phyloP scores from a whole-genome alignment of 371 early-diverging fungal genomes.

The Mucor plumbeus region DNA sequence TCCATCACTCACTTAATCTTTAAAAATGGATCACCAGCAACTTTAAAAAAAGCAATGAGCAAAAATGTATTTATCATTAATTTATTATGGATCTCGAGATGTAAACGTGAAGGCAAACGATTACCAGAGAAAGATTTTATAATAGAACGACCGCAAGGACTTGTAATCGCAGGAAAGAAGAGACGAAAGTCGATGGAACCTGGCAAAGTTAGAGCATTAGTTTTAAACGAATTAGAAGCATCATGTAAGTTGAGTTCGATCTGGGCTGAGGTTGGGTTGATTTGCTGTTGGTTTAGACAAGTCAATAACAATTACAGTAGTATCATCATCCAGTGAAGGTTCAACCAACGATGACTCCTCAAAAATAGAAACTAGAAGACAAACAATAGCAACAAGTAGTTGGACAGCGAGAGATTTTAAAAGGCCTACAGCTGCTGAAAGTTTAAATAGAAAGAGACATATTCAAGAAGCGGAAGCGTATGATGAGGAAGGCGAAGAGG shows the following conservation, averaged over 20 bases:
- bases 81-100: slow-evolving; percentile 47
- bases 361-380: slow-evolving; percentile 13
- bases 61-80: slow-evolving; percentile 43
- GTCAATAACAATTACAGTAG: not conserved
- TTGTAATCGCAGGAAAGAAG: slow-evolving; percentile 34
- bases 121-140: slow-evolving; percentile 43
- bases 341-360: slow-evolving; percentile 7
- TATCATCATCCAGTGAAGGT: slow-evolving; percentile 14
- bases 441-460: slow-evolving; percentile 3
- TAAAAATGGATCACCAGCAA: slow-evolving; percentile 53
- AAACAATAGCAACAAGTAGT: slow-evolving; percentile 17
- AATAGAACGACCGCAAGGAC: slow-evolving; percentile 39
- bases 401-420: slow-evolving; percentile 16
- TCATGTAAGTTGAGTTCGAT: slow-evolving; percentile 16
- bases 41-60: slow-evolving; percentile 42
- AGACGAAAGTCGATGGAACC: slow-evolving; percentile 57
- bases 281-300: not conserved
- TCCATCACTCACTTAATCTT: slow-evolving; percentile 51
- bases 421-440: not conserved
- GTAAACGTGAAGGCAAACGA: slow-evolving; percentile 42
- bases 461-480: slow-evolving; percentile 6
- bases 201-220: slow-evolving; percentile 43
- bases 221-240: slow-evolving; percentile 7
- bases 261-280: not conserved
- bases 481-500: slow-evolving; percentile 3